Evolutionary conservation across 305 asterid genomes (phyloP).

Genomic region (Salvia sclarea): DNA sequence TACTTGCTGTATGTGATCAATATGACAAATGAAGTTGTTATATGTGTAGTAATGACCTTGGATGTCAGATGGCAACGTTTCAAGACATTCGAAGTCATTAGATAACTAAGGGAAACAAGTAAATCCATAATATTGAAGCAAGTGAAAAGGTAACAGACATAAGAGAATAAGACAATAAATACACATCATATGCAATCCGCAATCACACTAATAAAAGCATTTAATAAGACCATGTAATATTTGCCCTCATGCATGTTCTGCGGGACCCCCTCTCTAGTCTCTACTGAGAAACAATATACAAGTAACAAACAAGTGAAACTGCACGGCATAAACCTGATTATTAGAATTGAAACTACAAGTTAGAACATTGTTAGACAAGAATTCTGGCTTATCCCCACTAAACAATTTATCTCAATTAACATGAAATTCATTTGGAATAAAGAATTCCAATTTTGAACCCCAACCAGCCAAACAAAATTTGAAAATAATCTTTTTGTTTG

Average conservation of each 20-base stretch:
- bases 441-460: neutral
- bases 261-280: conserved; percentile 97
- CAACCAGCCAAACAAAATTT: neutral
- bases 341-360: neutral
- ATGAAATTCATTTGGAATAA: neutral
- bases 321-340: conserved; percentile 79
- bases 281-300: conserved; percentile 87
- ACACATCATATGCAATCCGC: conserved; percentile 20
- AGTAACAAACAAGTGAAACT: conserved; percentile 85
- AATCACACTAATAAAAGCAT: conserved; percentile 21
- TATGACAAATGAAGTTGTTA: conserved; percentile 18
- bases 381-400: neutral
- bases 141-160: neutral
- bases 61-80: neutral
- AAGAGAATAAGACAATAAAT: conserved; percentile 1
- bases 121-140: conserved; percentile 18
- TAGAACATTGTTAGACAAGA: neutral
- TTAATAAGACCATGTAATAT: conserved; percentile 54
- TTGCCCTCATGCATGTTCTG: conserved; percentile 90
- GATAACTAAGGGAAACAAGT: conserved; percentile 5
- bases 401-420: neutral
- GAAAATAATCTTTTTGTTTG: neutral
- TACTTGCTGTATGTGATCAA: neutral
- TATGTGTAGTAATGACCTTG: neutral
- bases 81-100: neutral